phyloP scores from a whole-genome alignment of 441 rosid genomes.

The Pelargonium myrrhifolium region DNA sequence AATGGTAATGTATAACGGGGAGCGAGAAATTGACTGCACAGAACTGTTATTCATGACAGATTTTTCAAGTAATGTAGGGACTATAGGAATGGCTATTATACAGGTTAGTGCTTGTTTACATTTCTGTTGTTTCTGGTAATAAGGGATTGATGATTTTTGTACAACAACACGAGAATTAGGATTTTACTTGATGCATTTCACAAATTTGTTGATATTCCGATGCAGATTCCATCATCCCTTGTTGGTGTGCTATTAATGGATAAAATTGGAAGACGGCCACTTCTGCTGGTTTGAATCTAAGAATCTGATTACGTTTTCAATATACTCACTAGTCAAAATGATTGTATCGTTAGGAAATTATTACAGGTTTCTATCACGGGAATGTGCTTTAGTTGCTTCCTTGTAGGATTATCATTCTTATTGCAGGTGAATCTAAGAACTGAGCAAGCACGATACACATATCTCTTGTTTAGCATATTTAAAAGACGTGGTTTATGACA shows the following conservation, averaged over 20 bases:
- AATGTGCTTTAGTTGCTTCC: constrained; percentile 13
- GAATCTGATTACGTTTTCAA: neutral
- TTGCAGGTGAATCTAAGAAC: constrained; percentile 28
- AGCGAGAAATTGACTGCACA: neutral
- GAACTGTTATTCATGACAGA: constrained; percentile 12
- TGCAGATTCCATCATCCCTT: constrained; percentile 15
- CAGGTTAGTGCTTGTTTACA: constrained; percentile 9
- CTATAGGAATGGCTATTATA: constrained; percentile 5
- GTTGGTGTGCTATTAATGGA: constrained; percentile 18
- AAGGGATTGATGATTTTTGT: too few relatives aligned
- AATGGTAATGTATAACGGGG: neutral
- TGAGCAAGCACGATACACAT: neutral
- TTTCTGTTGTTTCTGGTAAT: neutral
- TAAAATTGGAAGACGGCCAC: constrained; percentile 17
- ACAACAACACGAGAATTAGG: neutral
- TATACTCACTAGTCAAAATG: neutral
- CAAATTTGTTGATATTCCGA: neutral
- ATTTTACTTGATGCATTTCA: neutral
- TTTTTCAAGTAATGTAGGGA: constrained; percentile 16
- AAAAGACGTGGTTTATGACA: neutral
- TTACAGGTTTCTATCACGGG: neutral
- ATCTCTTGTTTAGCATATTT: neutral
- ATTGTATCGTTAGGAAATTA: neutral
- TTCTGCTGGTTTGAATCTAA: constrained; percentile 20
- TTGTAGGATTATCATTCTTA: constrained; percentile 35